These are phyloP conservation scores for Botrytis medusae DNA, from an alignment of 2,329 filamentous ascomycete genomes.

Conservation along the genomic window DNA sequence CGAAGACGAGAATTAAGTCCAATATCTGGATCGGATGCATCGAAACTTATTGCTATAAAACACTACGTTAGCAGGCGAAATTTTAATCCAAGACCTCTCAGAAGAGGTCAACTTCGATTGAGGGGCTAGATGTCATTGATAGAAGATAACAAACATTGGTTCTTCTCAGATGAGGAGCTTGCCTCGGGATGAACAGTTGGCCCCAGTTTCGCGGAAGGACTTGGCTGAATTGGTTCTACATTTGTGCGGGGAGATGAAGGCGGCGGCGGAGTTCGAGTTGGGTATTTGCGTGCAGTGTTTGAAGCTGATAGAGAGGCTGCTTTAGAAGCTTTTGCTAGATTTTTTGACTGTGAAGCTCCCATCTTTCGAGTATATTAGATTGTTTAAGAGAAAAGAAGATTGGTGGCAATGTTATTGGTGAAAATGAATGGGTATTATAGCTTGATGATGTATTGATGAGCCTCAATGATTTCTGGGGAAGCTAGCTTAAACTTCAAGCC, in stretches of 20 bases:
- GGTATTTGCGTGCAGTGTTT: constrained; percentile 36
- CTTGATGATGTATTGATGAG: neutral
- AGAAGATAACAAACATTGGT: constrained; percentile 20
- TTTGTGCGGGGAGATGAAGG: constrained; percentile 22
- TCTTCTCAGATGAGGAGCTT: constrained; percentile 15
- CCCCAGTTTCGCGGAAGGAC: constrained; percentile 18
- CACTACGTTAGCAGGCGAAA: neutral
- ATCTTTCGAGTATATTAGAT: constrained; percentile 24
- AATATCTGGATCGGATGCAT: constrained; percentile 28
- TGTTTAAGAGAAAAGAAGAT: neutral
- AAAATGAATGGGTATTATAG: neutral
- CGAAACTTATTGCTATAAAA: constrained; percentile 23
- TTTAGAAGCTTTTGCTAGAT: constrained; percentile 28
- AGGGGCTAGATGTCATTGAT: neutral
- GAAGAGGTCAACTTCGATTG: neutral
- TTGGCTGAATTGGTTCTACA: constrained; percentile 15
- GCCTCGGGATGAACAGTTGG: constrained; percentile 25
- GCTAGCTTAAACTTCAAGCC: neutral
- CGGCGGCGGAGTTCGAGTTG: constrained; percentile 32
- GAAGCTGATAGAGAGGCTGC: constrained; percentile 25
- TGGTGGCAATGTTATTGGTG: neutral
- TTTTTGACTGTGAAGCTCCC: constrained; percentile 36
- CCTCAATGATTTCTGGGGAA: constrained; percentile 7
- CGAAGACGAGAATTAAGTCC: constrained; percentile 32
- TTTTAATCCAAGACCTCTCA: no score